Base-by-base conservation (phyloP, 352 stramenopile species). In the Globisporangium rhizosaccharum region DNA sequence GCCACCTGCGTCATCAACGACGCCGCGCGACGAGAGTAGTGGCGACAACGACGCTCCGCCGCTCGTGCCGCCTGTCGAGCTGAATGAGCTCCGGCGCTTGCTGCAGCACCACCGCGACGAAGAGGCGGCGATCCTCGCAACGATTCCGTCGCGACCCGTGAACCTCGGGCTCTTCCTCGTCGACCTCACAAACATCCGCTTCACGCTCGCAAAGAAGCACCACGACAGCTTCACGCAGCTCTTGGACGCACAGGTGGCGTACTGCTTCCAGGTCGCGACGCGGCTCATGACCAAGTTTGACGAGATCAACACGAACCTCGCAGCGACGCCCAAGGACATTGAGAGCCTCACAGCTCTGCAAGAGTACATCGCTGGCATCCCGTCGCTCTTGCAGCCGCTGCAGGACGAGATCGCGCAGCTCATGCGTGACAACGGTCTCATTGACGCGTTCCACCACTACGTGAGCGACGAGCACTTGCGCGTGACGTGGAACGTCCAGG, bases 271-370 rank as follows among this genome's bases (percentile, higher is more conserved):
- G 20, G 63, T 90, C 17, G 77, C 83, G 25, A 73, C 73, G 1
- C 80, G 83, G 0, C 75, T 93, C 25, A 78, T 96, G 55, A 59
- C 71, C 20, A 85, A 89, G 51, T 98, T 97, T 56, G 81, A 96
- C 30, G 72, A 82, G 17, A 94, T 98, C 47, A 86, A 96, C 51
- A 73, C 86, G 50, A 87, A 84, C 33, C 64, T 98, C 2, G 76
- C 68, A 5, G 74, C 83, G 2, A 87, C 78, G 1, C 88, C 92
- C 2, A 94, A 94, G 51, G 87, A 98, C 59, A 97, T 98, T 45
- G 92, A 98, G 63, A 83, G 87, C 23, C 68, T 98, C 53, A 92
- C 85, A 2, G 85, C 86, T 8, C 56, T 97, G 36, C 79, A 96
- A 55, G 88, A 96, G 51, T 97, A 91, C 63, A 91, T 97, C 44